These are phyloP conservation scores for Castanea crenata DNA, from an alignment of 306 rosid genomes.

Conservation along the genomic window DNA sequence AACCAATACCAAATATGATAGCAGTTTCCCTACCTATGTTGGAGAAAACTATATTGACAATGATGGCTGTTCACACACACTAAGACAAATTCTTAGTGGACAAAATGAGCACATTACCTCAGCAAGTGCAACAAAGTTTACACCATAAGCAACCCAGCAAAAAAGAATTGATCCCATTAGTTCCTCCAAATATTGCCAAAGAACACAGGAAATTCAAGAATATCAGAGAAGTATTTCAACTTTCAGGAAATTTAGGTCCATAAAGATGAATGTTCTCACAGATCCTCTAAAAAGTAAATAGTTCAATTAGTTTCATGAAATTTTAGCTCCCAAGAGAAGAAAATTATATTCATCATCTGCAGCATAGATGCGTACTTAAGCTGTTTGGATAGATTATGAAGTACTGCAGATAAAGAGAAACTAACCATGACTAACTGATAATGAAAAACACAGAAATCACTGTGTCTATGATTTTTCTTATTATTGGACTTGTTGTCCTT, in stretches of 20 bases:
- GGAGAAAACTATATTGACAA: neutral
- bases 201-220: constrained; percentile 17
- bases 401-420: constrained; percentile 27
- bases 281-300: neutral
- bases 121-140: constrained; percentile 75
- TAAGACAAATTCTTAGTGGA: neutral
- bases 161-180: constrained; percentile 77
- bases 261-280: constrained; percentile 9
- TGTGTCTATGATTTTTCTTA: neutral
- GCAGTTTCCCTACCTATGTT: neutral
- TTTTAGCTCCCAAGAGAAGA: neutral
- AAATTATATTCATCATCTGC: constrained; percentile 49
- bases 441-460: constrained; percentile 1
- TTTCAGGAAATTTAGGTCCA: neutral
- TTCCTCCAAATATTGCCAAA: constrained; percentile 85
- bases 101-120: constrained; percentile 52
- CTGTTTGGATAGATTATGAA: constrained; percentile 70
- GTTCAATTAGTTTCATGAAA: neutral
- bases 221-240: neutral
- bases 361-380: constrained; percentile 65
- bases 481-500: neutral
- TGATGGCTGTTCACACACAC: constrained; percentile 4
- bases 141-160: constrained; percentile 91
- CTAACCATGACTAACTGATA: neutral
- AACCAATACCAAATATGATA: too few relatives aligned